phyloP scores from a whole-genome alignment of 345 rosid genomes.

The Chamaenerion angustifolium region DNA sequence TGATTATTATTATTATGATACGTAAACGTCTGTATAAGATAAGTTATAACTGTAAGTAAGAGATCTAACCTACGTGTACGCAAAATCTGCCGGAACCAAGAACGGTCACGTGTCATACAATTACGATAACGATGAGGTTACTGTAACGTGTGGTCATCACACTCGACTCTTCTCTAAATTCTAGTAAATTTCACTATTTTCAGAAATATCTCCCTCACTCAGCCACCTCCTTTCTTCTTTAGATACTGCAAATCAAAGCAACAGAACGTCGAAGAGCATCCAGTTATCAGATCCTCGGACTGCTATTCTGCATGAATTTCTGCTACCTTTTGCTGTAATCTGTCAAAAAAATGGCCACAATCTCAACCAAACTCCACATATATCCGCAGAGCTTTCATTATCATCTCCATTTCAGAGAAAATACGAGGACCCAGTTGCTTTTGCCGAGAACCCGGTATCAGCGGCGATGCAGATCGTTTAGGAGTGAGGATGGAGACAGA shows the following conservation, averaged over 20 bases:
- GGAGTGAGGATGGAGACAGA: conserved; percentile 33
- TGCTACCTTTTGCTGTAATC: not conserved
- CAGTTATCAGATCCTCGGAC: not conserved
- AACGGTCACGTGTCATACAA: conserved; percentile 33
- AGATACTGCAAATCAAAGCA: too few relatives aligned
- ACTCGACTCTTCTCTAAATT: conserved; percentile 15
- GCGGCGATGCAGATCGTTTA: conserved; percentile 34
- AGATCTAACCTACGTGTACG: too few relatives aligned
- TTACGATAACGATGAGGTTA: conserved; percentile 40
- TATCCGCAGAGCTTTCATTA: conserved; percentile 29
- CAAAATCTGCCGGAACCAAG: not conserved
- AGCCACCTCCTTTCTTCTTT: too few relatives aligned
- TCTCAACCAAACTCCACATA: conserved; percentile 34
- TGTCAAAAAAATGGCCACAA: conserved; percentile 27
- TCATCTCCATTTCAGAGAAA: conserved; percentile 18
- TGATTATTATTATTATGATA: too few relatives aligned
- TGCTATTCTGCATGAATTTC: conserved; percentile 15
- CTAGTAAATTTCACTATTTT: not conserved
- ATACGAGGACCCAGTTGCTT: conserved; percentile 15
- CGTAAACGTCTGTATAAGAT: too few relatives aligned
- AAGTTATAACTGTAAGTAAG: too few relatives aligned
- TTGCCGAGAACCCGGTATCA: conserved; percentile 13
- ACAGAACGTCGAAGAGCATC: not conserved
- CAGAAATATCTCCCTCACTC: not conserved
- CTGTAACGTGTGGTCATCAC: conserved; percentile 89